Conservation (phyloP, 116 monocot genomes). For the Phalaenopsis hybrid region DNA sequence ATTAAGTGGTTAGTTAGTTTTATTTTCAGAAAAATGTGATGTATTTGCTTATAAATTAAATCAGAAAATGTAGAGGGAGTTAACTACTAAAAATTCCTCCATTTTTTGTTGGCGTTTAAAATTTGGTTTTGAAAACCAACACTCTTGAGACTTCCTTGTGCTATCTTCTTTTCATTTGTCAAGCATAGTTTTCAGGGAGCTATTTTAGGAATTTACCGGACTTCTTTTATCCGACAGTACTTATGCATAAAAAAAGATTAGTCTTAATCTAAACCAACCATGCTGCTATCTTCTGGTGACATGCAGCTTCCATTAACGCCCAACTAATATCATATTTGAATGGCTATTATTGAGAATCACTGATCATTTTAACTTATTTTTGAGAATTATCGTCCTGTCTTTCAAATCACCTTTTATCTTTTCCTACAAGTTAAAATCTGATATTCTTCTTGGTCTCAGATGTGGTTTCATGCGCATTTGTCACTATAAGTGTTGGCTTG, state of each 20-base stretch:
- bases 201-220: neutral
- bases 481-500: too few species aligned
- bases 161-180: neutral
- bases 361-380: neutral
- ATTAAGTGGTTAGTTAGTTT: too few species aligned
- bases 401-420: too few species aligned
- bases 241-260: neutral
- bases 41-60: too few species aligned
- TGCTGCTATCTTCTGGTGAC: too few species aligned
- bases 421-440: neutral
- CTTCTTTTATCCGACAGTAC: neutral
- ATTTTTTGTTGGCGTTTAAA: too few species aligned
- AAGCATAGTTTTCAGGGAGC: neutral
- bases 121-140: too few species aligned
- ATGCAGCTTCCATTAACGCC: neutral
- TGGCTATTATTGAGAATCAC: too few species aligned
- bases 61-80: too few species aligned
- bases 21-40: too few species aligned
- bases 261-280: neutral
- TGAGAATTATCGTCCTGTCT: neutral
- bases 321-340: neutral
- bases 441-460: neutral
- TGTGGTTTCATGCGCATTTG: neutral
- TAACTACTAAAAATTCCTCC: too few species aligned
- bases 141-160: neutral